These are phyloP conservation scores for Tremellales sp. DNA, from an alignment of 1,284 basidiomycete genomes.

Conservation along the genomic window DNA sequence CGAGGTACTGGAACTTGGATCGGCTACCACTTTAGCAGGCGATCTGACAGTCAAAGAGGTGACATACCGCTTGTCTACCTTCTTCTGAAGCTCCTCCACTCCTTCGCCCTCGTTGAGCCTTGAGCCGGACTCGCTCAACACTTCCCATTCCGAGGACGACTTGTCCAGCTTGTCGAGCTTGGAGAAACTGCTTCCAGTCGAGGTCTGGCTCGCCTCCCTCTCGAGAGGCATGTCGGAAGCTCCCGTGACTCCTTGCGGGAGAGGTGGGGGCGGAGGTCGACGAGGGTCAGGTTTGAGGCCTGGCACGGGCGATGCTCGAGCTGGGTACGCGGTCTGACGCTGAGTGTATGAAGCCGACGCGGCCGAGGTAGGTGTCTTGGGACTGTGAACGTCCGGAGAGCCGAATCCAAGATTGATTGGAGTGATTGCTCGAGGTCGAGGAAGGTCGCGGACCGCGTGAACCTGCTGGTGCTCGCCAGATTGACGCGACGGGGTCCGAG, in stretches of 20 bases:
- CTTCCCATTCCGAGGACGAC: conserved; percentile 23
- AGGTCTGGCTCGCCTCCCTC: neutral
- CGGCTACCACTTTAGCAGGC: conserved; percentile 16
- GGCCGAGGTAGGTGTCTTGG: too few species aligned
- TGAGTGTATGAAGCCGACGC: neutral
- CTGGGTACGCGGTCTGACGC: neutral
- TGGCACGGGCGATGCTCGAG: neutral
- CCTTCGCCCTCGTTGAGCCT: conserved; percentile 18
- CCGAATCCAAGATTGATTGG: neutral
- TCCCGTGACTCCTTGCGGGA: too few species aligned
- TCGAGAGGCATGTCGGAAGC: neutral
- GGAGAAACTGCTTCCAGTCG: conserved; percentile 1
- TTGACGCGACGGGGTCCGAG: too few species aligned
- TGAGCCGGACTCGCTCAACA: conserved; percentile 22
- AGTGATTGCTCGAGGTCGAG: neutral
- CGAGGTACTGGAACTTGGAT: conserved; percentile 39
- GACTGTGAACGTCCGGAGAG: too few species aligned
- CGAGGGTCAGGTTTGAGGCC: neutral
- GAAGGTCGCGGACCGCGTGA: neutral
- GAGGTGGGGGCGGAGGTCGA: neutral
- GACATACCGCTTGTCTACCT: conserved; percentile 41
- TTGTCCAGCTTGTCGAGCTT: conserved; percentile 3
- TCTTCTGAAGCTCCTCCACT: conserved; percentile 35
- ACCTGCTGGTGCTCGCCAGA: neutral
- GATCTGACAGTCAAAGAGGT: neutral